These are phyloP conservation scores for Phytophthora fragariae DNA, from an alignment of 352 stramenopile genomes.

Conservation along the genomic window DNA sequence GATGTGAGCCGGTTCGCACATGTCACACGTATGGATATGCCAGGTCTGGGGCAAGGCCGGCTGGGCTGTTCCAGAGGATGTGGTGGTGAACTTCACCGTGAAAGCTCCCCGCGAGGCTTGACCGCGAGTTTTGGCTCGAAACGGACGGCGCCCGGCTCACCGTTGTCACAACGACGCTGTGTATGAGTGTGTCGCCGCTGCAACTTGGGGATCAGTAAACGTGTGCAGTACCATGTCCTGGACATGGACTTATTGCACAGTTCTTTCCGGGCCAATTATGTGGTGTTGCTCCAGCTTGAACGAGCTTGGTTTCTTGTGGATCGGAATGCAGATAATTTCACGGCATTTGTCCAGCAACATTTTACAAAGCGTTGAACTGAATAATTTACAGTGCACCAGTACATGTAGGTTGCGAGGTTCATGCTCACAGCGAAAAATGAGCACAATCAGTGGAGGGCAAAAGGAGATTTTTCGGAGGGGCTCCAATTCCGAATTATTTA, in stretches of 20 bases:
- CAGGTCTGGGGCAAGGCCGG: neutral
- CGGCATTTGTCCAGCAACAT: too few species aligned
- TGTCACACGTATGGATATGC: slow-evolving; percentile 6
- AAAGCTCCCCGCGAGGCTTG: neutral
- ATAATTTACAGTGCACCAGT: too few species aligned
- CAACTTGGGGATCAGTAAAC: neutral
- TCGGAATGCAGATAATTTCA: neutral
- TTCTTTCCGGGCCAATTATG: neutral
- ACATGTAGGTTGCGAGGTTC: too few species aligned
- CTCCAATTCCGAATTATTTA: too few species aligned
- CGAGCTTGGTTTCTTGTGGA: neutral
- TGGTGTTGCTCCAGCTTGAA: neutral
- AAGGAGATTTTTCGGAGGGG: too few species aligned
- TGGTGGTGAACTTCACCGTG: neutral
- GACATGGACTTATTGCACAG: neutral
- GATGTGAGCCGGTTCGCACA: slow-evolving; percentile 23
- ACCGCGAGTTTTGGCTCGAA: neutral
- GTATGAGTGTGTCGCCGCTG: neutral
- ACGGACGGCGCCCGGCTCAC: neutral
- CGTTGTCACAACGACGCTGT: neutral
- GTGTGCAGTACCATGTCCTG: neutral
- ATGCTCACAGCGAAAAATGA: too few species aligned
- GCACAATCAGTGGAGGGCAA: too few species aligned
- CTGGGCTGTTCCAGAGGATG: too few species aligned
- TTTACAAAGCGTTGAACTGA: neutral